Evolutionary conservation across 352 stramenopile genomes (phyloP).

Genomic region (Globisporangium barbulae): DNA sequence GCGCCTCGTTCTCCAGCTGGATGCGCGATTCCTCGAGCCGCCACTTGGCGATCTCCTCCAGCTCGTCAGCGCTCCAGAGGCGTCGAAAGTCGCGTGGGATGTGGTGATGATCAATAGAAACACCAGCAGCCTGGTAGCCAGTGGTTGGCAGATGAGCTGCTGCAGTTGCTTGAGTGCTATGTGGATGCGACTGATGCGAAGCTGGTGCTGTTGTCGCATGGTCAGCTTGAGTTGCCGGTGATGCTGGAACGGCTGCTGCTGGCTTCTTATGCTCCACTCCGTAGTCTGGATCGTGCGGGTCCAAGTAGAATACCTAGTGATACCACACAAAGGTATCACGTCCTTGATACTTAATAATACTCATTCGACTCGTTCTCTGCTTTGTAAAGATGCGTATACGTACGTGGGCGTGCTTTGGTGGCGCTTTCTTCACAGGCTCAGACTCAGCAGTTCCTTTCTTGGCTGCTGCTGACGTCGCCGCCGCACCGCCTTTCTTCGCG

Average conservation of each 20-base stretch:
- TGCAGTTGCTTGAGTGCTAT: not conserved
- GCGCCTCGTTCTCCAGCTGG: slow-evolving; percentile 38
- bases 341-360: no score
- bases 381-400: not conserved
- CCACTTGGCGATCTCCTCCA: slow-evolving; percentile 45
- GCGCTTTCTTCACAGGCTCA: slow-evolving; percentile 39
- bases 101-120: slow-evolving; percentile 9
- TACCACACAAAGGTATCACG: not conserved
- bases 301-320: slow-evolving; percentile 28
- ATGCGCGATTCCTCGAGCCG: slow-evolving; percentile 54
- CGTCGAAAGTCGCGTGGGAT: slow-evolving; percentile 66
- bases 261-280: slow-evolving; percentile 19
- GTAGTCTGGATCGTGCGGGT: slow-evolving; percentile 21
- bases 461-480: slow-evolving; percentile 3
- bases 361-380: no score
- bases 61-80: slow-evolving; percentile 60
- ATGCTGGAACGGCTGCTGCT: not conserved
- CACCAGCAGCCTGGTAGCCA: slow-evolving; percentile 7
- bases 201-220: not conserved
- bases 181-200: not conserved
- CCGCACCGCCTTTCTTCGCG: slow-evolving; percentile 25
- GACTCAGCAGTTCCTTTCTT: slow-evolving; percentile 43
- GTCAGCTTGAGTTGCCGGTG: slow-evolving; percentile 10
- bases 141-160: slow-evolving; percentile 1
- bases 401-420: slow-evolving; percentile 50